A percentile compares a stretch with the other conserved stretches of the same genome.
These are phyloP conservation scores for Nakaseomyces sp. DNA, from an alignment of 1,139 yeast genomes.

Conservation along the genomic window DNA sequence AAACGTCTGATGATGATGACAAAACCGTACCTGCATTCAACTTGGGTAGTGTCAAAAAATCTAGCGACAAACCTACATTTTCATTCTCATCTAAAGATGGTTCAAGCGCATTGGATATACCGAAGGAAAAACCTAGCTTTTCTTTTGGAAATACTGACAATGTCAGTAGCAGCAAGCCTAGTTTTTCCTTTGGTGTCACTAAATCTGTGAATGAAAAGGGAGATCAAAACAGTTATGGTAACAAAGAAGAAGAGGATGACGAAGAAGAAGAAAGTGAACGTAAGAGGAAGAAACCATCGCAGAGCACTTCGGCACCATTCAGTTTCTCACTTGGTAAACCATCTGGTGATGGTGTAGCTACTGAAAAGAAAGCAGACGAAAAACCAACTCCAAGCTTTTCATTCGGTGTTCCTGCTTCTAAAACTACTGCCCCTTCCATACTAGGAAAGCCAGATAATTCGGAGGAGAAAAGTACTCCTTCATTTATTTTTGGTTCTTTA, in stretches of 20 bases:
- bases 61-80: neutral
- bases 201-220: neutral
- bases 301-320: neutral
- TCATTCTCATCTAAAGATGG: neutral
- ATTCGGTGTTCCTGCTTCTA: conserved; percentile 10
- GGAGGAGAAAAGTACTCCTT: conserved; percentile 8
- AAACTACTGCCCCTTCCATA: conserved; percentile 5
- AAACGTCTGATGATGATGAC: neutral
- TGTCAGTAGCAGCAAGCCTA: neutral
- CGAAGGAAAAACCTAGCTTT: conserved; percentile 1
- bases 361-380: neutral
- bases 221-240: neutral
- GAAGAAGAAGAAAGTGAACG: neutral
- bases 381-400: neutral
- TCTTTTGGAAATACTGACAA: conserved; percentile 2
- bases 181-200: neutral
- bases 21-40: conserved; percentile 4
- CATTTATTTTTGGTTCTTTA: conserved; percentile 12
- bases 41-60: conserved; percentile 4
- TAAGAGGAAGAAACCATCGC: conserved; percentile 2
- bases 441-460: neutral
- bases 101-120: neutral
- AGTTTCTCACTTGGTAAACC: neutral
- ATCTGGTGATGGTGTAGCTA: neutral
- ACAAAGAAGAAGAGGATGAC: neutral